phyloP scores from a whole-genome alignment of 768 basidiomycete genomes.

The Phlebiopsis gigantea region DNA sequence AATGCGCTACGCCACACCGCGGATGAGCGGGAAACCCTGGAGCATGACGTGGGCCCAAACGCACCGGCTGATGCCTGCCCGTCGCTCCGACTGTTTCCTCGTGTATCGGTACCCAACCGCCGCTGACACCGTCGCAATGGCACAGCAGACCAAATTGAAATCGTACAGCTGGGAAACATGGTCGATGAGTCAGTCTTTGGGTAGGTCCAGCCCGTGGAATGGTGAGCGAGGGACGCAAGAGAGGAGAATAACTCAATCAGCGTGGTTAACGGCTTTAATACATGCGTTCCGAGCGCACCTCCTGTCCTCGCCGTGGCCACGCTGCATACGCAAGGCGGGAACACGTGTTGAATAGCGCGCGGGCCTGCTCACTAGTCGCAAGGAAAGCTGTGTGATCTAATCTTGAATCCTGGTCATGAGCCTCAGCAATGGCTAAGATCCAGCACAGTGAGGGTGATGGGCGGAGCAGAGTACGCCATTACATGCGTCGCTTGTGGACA shows the following conservation, averaged over 20 bases:
- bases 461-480: too few species aligned
- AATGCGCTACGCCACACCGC: neutral
- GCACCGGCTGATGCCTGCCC: neutral
- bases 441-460: too few species aligned
- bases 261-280: neutral
- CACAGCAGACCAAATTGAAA: conserved; percentile 23
- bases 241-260: neutral
- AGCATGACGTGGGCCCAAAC: too few species aligned
- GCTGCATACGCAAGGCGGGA: neutral
- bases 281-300: neutral
- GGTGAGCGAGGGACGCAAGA: neutral
- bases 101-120: conserved; percentile 21
- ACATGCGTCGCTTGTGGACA: too few species aligned
- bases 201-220: conserved; percentile 2
- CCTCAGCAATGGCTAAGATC: too few species aligned
- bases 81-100: conserved; percentile 1
- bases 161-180: conserved; percentile 23
- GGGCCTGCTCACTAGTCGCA: too few species aligned
- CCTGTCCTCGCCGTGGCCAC: neutral
- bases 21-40: too few species aligned
- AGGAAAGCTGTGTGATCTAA: too few species aligned
- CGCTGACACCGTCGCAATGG: conserved; percentile 23
- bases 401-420: too few species aligned
- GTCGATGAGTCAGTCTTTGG: too few species aligned
- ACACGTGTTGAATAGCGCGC: too few species aligned